These are phyloP conservation scores for Escallonia rubra DNA, from an alignment of 129 eudicot genomes.

Conservation along the genomic window DNA sequence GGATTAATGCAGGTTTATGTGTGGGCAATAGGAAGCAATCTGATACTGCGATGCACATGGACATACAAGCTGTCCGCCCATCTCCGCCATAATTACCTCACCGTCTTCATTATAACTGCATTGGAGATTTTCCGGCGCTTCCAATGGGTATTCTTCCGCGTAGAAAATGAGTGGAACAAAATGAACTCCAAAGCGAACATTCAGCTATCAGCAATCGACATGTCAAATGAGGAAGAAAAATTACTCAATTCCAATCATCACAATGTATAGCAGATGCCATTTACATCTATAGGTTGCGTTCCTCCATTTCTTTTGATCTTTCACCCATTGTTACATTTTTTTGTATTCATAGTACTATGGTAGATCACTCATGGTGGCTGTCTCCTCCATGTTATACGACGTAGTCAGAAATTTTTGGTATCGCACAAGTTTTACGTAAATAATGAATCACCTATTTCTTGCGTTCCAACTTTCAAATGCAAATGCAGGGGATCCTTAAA, in stretches of 20 bases:
- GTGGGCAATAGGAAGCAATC: slow-evolving; percentile 91
- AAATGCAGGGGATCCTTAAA: too few relatives aligned
- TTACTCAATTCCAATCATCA: slow-evolving; percentile 55
- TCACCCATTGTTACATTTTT: too few relatives aligned
- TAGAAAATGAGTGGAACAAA: slow-evolving; percentile 92
- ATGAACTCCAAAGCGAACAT: slow-evolving; percentile 50
- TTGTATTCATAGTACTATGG: too few relatives aligned
- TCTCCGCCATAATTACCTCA: slow-evolving; percentile 87
- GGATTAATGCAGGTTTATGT: slow-evolving; percentile 51
- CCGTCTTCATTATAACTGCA: slow-evolving; percentile 70
- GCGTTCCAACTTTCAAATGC: too few relatives aligned
- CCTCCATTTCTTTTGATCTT: too few relatives aligned
- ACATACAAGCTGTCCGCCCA: slow-evolving; percentile 97
- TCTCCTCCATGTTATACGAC: too few relatives aligned
- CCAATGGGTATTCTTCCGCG: slow-evolving; percentile 97
- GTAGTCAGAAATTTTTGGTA: too few relatives aligned
- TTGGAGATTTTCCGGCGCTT: slow-evolving; percentile 85
- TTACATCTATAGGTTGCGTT: too few relatives aligned
- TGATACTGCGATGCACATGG: slow-evolving; percentile 91
- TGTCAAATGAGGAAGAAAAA: slow-evolving; percentile 54
- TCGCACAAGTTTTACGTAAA: too few relatives aligned
- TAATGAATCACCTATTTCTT: too few relatives aligned
- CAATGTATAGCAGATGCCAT: slow-evolving; percentile 44
- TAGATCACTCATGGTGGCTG: too few relatives aligned
- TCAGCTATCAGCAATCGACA: slow-evolving; percentile 43